Conservation (phyloP, 2,329 filamentous ascomycete species). For the Domatiomyces catenatus region DNA sequence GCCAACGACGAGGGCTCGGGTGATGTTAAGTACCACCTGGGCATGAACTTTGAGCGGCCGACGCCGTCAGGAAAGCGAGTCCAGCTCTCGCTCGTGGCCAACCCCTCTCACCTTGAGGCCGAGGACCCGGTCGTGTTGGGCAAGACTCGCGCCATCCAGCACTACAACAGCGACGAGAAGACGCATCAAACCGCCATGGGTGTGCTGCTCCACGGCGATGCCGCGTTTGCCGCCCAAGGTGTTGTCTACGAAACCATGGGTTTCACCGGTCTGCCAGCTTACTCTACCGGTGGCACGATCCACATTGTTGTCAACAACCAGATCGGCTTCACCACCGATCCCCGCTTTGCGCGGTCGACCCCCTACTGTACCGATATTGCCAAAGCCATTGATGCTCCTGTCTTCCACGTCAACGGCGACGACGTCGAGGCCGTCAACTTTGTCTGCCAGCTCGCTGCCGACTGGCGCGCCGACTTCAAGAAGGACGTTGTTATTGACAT, state of each 20-base stretch:
- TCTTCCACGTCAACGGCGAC: conserved; percentile 98
- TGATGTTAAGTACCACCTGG: conserved; percentile 98
- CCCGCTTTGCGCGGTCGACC: conserved; percentile 90
- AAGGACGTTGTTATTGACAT: conserved; percentile 96
- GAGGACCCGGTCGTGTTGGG: conserved; percentile 96
- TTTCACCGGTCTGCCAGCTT: conserved; percentile 87
- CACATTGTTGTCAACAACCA: conserved; percentile 99
- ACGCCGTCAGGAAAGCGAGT: conserved; percentile 97
- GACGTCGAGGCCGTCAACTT: conserved; percentile 98
- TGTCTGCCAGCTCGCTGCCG: conserved; percentile 87
- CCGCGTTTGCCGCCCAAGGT: conserved; percentile 90
- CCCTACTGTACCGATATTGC: conserved; percentile 98
- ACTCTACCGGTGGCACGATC: conserved; percentile 93
- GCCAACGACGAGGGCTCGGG: conserved; percentile 91
- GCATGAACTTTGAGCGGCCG: conserved; percentile 99
- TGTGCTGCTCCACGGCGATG: conserved; percentile 90
- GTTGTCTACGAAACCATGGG: conserved; percentile 97
- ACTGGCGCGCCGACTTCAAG: conserved; percentile 98
- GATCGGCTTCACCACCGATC: conserved; percentile 98
- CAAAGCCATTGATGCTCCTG: conserved; percentile 93
- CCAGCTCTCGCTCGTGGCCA: conserved; percentile 95
- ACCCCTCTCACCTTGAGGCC: conserved; percentile 93
- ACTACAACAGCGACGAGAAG: conserved; percentile 96
- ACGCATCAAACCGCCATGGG: conserved; percentile 83
- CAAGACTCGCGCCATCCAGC: conserved; percentile 93